Base-by-base conservation (phyloP, 1,284 basidiomycete genomes). In the Ustilago esculenta region DNA sequence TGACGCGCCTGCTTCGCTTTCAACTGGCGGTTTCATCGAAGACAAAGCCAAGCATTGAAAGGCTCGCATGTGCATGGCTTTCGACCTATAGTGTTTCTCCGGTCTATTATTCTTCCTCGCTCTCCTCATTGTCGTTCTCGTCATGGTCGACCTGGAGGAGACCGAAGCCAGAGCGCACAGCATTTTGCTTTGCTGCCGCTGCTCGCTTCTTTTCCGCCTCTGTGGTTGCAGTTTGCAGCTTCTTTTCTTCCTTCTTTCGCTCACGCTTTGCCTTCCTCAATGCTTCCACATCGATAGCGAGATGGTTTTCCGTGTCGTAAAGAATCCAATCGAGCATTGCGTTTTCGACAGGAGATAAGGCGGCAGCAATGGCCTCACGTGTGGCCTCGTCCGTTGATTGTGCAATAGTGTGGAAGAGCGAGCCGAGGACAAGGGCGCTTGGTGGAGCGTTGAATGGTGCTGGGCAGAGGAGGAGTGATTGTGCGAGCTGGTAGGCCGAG, bases 271-370 rank as follows among this genome's bases (percentile, higher is more conserved):
- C 59, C 30, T 67, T 67, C 11, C 69, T 35, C n/a, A 67, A 21
- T 27, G 69, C 64, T 36, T 72, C 69, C 10, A 72, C 52, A 20
- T 72, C 64, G 59, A 72, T 72, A 14, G 64, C 55, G 14, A 72
- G 59, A 33, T 54, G 43, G 10, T 67, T 29, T 25, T 59, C 43
- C 3, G 58, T 67, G 37, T 61, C 69, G 33, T 56, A 23, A 17
- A 71, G 56, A 24, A 71, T 50, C 57, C 57, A 71, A 34, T 60
- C 43, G 29, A 71, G 42, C 54, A 71, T 63, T 18, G 45, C 53
- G 2, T 50, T 58, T 42, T 71, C 68, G 15, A 55, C 25, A 3
- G 36, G 14, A 0, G 56, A 50, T 6, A 49, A 52, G 10, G 21
- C 30, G 18, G 60, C 48, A 3, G 46, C 33, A 36, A 60, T 49